phyloP scores from a whole-genome alignment of 2,329 filamentous ascomycete genomes.

The Beauveria sp. region DNA sequence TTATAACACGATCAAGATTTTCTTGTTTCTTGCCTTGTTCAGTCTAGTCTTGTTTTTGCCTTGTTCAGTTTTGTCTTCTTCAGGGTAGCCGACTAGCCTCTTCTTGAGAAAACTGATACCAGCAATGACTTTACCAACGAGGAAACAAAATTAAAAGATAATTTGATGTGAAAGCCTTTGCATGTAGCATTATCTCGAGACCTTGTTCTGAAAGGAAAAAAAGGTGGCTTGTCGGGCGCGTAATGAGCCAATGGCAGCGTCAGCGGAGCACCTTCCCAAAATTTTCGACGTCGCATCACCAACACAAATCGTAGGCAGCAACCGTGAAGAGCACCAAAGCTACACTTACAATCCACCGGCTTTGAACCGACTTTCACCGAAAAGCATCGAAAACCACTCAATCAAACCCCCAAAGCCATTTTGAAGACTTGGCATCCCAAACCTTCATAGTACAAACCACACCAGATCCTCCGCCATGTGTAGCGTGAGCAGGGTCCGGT shows the following conservation, averaged over 20 bases:
- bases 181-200: too few species aligned
- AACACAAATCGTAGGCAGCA: neutral
- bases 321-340: too few species aligned
- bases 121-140: neutral
- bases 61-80: neutral
- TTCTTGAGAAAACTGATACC: too few species aligned
- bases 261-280: neutral
- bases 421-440: too few species aligned
- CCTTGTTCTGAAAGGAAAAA: too few species aligned
- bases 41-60: neutral
- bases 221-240: neutral
- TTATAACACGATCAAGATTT: neutral
- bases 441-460: too few species aligned
- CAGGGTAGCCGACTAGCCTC: neutral
- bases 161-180: too few species aligned
- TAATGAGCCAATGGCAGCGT: neutral
- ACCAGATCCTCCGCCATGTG: neutral
- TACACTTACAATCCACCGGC: too few species aligned
- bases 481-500: neutral
- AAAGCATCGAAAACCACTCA: too few species aligned
- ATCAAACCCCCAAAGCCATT: too few species aligned
- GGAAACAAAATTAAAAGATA: neutral
- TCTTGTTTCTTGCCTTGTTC: neutral
- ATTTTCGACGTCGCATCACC: neutral
- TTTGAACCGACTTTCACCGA: too few species aligned